phyloP scores from a whole-genome alignment of 73 alveolate species.

The Tetrahymena borealis region DNA sequence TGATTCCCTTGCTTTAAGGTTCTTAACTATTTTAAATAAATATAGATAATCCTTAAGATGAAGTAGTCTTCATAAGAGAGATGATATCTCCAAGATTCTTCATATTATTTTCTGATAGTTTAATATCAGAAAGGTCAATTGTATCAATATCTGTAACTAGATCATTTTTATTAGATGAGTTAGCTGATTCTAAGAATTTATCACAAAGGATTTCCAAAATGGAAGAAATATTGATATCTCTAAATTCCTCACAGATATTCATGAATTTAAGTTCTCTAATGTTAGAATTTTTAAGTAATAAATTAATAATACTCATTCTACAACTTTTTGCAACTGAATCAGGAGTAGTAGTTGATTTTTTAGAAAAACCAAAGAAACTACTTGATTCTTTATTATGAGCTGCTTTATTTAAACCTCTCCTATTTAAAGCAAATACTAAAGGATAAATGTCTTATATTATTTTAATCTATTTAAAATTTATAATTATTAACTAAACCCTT shows the following conservation, averaged over 20 bases:
- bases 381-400: not conserved
- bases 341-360: not conserved
- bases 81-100: not conserved
- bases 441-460: not conserved
- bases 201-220: not conserved
- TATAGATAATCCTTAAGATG: not conserved
- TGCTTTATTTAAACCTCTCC: not conserved
- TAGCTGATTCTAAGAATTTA: not conserved
- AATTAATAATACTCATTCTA: not conserved
- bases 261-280: not conserved
- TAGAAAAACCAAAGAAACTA: not conserved
- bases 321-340: not conserved
- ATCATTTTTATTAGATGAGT: not conserved
- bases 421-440: not conserved
- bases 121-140: not conserved
- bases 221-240: not conserved
- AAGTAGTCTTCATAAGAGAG: not conserved
- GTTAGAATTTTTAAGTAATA: not conserved
- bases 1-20: not conserved
- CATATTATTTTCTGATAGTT: not conserved
- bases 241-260: not conserved
- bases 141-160: not conserved
- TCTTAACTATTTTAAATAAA: not conserved
- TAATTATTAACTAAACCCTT: not conserved
- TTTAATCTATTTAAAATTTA: not conserved